A percentile compares a stretch with the other conserved stretches of the same genome.
Evolutionary conservation across 2,329 filamentous ascomycete species (phyloP).

Genomic region (Aspergillus sergii): DNA sequence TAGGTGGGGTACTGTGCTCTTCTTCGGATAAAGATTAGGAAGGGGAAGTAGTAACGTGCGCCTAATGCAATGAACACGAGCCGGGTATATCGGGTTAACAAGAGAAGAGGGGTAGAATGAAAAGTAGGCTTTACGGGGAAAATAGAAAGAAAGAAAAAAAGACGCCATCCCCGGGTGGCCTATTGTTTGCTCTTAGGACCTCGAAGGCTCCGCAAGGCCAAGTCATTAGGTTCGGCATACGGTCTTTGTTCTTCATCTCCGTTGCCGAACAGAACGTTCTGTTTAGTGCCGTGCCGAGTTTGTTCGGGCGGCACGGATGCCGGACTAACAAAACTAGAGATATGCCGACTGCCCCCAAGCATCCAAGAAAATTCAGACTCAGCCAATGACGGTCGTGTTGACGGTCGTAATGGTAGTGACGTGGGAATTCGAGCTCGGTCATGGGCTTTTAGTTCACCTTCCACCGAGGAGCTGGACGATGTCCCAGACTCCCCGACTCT

Average conservation of each 20-base stretch:
- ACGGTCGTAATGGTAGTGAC: constrained; percentile 26
- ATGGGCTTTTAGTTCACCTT: constrained; percentile 8
- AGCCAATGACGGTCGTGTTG: constrained; percentile 44
- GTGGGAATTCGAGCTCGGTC: constrained; percentile 16
- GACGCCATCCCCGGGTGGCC: neutral
- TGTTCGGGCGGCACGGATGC: constrained; percentile 49
- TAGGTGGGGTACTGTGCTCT: neutral
- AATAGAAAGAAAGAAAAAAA: neutral
- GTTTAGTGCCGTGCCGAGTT: constrained; percentile 38
- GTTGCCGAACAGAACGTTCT: constrained; percentile 38
- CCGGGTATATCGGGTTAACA: constrained; percentile 11
- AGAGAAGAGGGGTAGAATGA: neutral
- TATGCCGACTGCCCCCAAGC: constrained; percentile 48
- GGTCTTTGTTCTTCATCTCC: constrained; percentile 33
- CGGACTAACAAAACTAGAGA: constrained; percentile 50
- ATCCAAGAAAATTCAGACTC: constrained; percentile 55
- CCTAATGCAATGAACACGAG: constrained; percentile 1
- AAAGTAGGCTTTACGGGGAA: neutral
- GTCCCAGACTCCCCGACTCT: constrained; percentile 5
- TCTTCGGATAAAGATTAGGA: neutral
- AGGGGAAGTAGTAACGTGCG: neutral
- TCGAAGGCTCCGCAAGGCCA: constrained; percentile 44
- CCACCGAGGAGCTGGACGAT: constrained; percentile 13
- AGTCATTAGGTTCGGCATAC: constrained; percentile 38
- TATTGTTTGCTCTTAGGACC: constrained; percentile 24